A percentile compares a stretch with the other conserved stretches of the same genome.
These are phyloP conservation scores for Amaranthus cruentus DNA, from an alignment of 148 eudicot species.

Conservation along the genomic window DNA sequence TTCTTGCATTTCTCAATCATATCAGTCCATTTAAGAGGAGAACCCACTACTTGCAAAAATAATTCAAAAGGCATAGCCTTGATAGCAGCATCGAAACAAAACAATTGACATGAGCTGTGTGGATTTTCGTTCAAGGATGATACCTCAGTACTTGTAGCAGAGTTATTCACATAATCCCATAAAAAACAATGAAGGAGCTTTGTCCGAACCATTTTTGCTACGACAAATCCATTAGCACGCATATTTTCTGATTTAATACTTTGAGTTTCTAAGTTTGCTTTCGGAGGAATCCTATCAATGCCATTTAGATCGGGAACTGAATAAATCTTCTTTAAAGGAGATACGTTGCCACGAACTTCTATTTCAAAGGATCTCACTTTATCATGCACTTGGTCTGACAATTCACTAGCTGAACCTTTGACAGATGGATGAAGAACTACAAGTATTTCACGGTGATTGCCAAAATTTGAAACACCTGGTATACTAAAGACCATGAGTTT, in stretches of 20 bases:
- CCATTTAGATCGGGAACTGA: conserved; percentile 57
- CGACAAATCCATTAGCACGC: conserved; percentile 86
- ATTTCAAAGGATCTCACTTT: conserved; percentile 68
- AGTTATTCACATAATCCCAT: conserved; percentile 59
- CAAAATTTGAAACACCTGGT: conserved; percentile 76
- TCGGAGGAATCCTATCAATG: conserved; percentile 53
- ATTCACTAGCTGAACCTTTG: conserved; percentile 45
- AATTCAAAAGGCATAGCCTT: conserved; percentile 92
- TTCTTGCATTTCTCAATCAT: conserved; percentile 68
- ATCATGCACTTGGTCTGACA: conserved; percentile 69
- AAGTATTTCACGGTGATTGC: conserved; percentile 44
- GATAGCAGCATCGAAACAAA: conserved; percentile 56
- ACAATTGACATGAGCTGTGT: conserved; percentile 67
- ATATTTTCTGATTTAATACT: conserved; percentile 52
- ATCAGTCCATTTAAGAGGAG: conserved; percentile 58
- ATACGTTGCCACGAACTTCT: conserved; percentile 47
- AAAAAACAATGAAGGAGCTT: conserved; percentile 72
- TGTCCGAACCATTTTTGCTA: conserved; percentile 85
- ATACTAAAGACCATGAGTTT: conserved; percentile 52
- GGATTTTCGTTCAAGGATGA: conserved; percentile 46
- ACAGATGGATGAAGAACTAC: conserved; percentile 80
- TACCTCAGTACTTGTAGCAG: conserved; percentile 44
- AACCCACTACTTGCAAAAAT: conserved; percentile 81
- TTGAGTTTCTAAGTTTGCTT: conserved; percentile 38
- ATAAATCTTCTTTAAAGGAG: conserved; percentile 49